A percentile compares a stretch with the other conserved stretches of the same genome.
phyloP scores from a whole-genome alignment of 2,329 filamentous ascomycete species.

The Laburnicola sp. region DNA sequence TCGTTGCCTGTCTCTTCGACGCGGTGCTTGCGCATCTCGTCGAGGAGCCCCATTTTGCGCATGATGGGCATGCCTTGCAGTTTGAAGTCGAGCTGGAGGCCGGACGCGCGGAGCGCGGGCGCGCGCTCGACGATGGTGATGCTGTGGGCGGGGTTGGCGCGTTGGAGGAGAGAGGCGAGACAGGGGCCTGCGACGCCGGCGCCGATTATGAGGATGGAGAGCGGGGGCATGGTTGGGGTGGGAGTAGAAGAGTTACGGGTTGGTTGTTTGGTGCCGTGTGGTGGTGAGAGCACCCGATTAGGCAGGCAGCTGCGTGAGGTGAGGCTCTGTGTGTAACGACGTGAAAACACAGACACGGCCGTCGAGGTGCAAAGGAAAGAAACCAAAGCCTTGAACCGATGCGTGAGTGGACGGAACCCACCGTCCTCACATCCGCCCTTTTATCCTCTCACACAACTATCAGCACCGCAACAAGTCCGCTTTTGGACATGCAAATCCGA shows the following conservation, averaged over 20 bases:
- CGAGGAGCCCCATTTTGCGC: slow-evolving; percentile 45
- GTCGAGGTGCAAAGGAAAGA: no score
- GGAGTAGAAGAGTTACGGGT: neutral
- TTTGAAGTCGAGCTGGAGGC: slow-evolving; percentile 53
- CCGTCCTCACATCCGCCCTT: no score
- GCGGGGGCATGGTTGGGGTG: slow-evolving; percentile 8
- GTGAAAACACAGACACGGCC: no score
- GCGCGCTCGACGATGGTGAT: slow-evolving; percentile 51
- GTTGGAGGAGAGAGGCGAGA: slow-evolving; percentile 56
- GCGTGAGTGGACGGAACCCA: no score
- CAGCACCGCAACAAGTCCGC: no score
- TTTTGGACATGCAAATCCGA: no score
- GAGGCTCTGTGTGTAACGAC: no score
- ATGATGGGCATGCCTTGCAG: slow-evolving; percentile 48
- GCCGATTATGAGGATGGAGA: slow-evolving; percentile 36
- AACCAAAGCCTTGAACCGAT: no score
- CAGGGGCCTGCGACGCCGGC: slow-evolving; percentile 39
- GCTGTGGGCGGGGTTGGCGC: slow-evolving; percentile 34
- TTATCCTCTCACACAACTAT: no score
- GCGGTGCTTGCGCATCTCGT: slow-evolving; percentile 33
- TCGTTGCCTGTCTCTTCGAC: slow-evolving; percentile 47
- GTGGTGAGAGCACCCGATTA: no score
- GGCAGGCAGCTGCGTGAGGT: no score
- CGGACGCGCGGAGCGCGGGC: slow-evolving; percentile 48
- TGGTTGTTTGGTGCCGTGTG: no score